Conservation (phyloP, 257 asterid genomes). For the Rehmannia glutinosa region DNA sequence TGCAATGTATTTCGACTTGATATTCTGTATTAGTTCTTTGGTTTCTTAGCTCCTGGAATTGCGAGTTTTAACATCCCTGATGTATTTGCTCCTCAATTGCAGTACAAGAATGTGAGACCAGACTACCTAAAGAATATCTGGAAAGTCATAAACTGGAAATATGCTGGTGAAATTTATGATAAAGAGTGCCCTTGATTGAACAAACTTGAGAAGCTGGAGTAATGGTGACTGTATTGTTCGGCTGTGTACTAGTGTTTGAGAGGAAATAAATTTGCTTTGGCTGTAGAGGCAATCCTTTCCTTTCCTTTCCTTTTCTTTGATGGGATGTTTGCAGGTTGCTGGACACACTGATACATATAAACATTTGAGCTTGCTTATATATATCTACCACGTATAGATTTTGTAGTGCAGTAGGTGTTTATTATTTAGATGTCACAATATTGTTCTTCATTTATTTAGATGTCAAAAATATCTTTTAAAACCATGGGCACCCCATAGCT, state of each 20-base stretch:
- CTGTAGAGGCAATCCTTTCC: slow-evolving; percentile 8
- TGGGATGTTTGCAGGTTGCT: not conserved
- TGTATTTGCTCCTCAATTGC: slow-evolving; percentile 22
- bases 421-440: too few relatives aligned
- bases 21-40: not conserved
- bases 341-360: not conserved
- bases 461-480: too few relatives aligned
- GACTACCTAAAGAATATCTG: slow-evolving; percentile 61
- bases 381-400: too few relatives aligned
- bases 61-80: not conserved
- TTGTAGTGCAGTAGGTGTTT: too few relatives aligned
- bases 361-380: not conserved
- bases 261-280: slow-evolving; percentile 20
- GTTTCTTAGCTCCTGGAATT: not conserved
- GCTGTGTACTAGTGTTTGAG: slow-evolving; percentile 15
- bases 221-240: not conserved
- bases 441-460: too few relatives aligned
- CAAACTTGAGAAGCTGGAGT: not conserved
- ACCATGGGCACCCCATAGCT: too few relatives aligned
- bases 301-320: not conserved
- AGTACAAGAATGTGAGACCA: slow-evolving; percentile 73
- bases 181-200: slow-evolving; percentile 31
- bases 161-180: slow-evolving; percentile 44
- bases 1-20: not conserved
- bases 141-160: slow-evolving; percentile 68